Evolutionary conservation across 129 eudicot genomes (phyloP).

Genomic region (Flaveria linearis): DNA sequence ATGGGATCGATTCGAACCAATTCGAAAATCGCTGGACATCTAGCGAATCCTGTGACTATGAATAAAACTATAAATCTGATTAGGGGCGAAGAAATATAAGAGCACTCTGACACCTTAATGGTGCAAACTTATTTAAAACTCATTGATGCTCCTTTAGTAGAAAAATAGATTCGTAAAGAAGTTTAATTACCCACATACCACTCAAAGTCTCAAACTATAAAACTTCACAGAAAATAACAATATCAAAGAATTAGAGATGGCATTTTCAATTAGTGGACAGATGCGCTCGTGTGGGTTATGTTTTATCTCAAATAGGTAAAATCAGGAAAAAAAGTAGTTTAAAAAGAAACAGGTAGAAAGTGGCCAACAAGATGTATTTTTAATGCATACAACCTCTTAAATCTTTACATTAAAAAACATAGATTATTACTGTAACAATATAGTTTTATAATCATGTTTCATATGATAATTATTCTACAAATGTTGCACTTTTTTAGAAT

Average conservation of each 20-base stretch:
- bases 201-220: constrained; percentile 12
- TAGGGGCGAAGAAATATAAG: background rate
- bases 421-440: background rate
- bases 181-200: background rate
- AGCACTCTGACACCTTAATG: background rate
- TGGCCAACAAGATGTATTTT: background rate
- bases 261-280: background rate
- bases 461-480: background rate
- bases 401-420: background rate
- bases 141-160: background rate
- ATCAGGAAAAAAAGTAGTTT: background rate
- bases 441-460: background rate
- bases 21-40: no score
- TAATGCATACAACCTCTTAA: background rate
- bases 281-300: background rate
- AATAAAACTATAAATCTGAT: background rate
- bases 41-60: background rate
- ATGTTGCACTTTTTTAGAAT: background rate
- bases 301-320: background rate
- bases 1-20: no score
- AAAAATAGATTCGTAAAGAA: background rate
- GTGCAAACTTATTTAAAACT: background rate
- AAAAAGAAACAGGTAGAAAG: background rate
- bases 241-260: background rate
- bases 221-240: background rate